These are phyloP conservation scores for Biancaea sappan DNA, from an alignment of 306 rosid genomes.

Conservation along the genomic window DNA sequence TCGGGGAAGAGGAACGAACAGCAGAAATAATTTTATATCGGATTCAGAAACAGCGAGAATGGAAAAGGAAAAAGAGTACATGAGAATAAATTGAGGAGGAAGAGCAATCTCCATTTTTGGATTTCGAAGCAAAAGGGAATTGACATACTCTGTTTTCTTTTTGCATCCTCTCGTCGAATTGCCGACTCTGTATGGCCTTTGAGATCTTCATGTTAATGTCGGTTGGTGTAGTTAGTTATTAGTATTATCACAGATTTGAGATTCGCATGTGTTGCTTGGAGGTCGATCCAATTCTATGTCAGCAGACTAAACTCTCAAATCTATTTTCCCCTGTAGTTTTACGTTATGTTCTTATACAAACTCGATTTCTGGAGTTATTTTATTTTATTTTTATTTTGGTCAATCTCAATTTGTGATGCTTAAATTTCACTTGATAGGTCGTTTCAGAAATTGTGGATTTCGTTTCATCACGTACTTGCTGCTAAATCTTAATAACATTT, in stretches of 20 bases:
- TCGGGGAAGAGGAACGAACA: slow-evolving; percentile 45
- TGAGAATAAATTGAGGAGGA: slow-evolving; percentile 42
- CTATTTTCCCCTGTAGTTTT: not conserved
- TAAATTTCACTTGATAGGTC: no score
- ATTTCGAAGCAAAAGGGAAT: not conserved
- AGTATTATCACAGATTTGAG: slow-evolving; percentile 43
- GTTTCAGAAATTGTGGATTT: not conserved
- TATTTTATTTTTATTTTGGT: not conserved
- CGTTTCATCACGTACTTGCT: not conserved
- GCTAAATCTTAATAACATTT: not conserved
- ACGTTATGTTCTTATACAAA: slow-evolving; percentile 7
- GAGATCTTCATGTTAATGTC: slow-evolving; percentile 22
- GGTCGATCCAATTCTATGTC: slow-evolving; percentile 24
- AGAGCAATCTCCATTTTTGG: not conserved
- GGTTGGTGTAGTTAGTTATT: slow-evolving; percentile 19
- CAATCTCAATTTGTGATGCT: slow-evolving; percentile 9
- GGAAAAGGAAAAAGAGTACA: not conserved
- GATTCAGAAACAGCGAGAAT: not conserved
- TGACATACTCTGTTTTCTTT: slow-evolving; percentile 4
- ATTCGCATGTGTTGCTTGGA: slow-evolving; percentile 36
- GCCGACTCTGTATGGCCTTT: slow-evolving; percentile 34
- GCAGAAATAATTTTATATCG: slow-evolving; percentile 20
- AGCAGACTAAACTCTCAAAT: slow-evolving; percentile 29
- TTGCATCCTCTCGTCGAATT: slow-evolving; percentile 9
- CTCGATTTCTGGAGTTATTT: slow-evolving; percentile 19